These are phyloP conservation scores for Leccinum longicurvipes DNA, from an alignment of 768 basidiomycete species.

Conservation along the genomic window DNA sequence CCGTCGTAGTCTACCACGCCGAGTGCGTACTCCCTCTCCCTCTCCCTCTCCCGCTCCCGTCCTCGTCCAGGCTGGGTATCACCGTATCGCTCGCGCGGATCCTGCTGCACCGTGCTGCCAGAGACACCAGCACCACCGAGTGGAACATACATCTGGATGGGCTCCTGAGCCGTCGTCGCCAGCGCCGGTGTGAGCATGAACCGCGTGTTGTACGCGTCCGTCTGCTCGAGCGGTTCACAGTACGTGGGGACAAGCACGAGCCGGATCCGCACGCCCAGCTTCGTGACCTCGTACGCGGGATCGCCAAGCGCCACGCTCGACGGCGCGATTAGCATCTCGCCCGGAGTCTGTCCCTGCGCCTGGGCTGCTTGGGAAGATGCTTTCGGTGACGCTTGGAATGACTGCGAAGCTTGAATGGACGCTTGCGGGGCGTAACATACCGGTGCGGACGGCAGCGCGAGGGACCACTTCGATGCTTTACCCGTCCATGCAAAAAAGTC, in stretches of 20 bases:
- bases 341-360: background rate
- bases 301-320: conserved; percentile 15
- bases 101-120: background rate
- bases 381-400: too few relatives aligned
- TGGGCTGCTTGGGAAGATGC: too few relatives aligned
- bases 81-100: background rate
- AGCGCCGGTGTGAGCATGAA: conserved; percentile 21
- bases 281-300: conserved; percentile 22
- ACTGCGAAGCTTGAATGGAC: background rate
- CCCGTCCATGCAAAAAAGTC: conserved; percentile 24
- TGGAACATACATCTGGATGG: conserved; percentile 19
- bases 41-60: conserved; percentile 4
- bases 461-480: conserved; percentile 23
- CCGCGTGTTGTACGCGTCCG: conserved; percentile 11
- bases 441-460: conserved; percentile 22
- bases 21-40: conserved; percentile 17
- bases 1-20: conserved; percentile 23
- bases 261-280: conserved; percentile 18
- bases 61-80: conserved; percentile 6
- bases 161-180: conserved; percentile 11
- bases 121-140: background rate
- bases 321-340: conserved; percentile 7
- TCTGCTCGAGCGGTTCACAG: conserved; percentile 18
- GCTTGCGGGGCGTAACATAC: conserved; percentile 14
- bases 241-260: conserved; percentile 22